Evolutionary conservation across 495 filamentous ascomycete species (phyloP).

Genomic region (Aspergillus cavernicola): DNA sequence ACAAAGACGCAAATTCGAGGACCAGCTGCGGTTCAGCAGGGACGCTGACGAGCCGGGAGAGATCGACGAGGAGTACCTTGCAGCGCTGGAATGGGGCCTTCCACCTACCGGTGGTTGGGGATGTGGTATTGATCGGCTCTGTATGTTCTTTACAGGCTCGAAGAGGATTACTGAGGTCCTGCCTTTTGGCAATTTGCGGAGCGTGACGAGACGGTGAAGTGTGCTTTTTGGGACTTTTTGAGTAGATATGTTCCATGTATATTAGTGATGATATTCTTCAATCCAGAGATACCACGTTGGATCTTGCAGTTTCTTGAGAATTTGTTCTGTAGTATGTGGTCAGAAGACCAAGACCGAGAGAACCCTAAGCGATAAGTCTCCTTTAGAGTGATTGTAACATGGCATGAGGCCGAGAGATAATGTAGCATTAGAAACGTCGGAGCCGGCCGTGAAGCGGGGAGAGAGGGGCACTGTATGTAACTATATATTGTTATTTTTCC

Average conservation of each 20-base stretch:
- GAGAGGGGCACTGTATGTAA: not conserved
- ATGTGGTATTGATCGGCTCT: slow-evolving; percentile 82
- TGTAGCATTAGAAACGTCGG: slow-evolving; percentile 6
- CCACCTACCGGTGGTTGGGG: slow-evolving; percentile 97
- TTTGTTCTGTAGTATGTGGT: too few relatives aligned
- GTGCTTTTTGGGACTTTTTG: too few relatives aligned
- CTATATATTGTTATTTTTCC: not conserved
- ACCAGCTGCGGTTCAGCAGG: slow-evolving; percentile 48
- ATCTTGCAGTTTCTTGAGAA: not conserved
- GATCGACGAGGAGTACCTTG: slow-evolving; percentile 80
- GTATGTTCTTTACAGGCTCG: slow-evolving; percentile 79
- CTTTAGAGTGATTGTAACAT: not conserved
- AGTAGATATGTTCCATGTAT: too few relatives aligned
- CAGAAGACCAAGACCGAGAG: too few relatives aligned
- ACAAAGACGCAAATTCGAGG: slow-evolving; percentile 78
- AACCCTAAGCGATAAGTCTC: not conserved
- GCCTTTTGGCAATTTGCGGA: slow-evolving; percentile 77
- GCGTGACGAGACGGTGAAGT: slow-evolving; percentile 29
- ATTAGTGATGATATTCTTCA: not conserved
- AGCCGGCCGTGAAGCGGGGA: slow-evolving; percentile 14
- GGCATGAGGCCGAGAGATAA: slow-evolving; percentile 1
- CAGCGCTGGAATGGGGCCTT: slow-evolving; percentile 79
- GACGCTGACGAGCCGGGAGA: slow-evolving; percentile 35
- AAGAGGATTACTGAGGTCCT: slow-evolving; percentile 77
- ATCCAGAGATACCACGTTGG: not conserved